Base-by-base conservation (phyloP, 2,329 filamentous ascomycete genomes). In the Aureobasidium musti region DNA sequence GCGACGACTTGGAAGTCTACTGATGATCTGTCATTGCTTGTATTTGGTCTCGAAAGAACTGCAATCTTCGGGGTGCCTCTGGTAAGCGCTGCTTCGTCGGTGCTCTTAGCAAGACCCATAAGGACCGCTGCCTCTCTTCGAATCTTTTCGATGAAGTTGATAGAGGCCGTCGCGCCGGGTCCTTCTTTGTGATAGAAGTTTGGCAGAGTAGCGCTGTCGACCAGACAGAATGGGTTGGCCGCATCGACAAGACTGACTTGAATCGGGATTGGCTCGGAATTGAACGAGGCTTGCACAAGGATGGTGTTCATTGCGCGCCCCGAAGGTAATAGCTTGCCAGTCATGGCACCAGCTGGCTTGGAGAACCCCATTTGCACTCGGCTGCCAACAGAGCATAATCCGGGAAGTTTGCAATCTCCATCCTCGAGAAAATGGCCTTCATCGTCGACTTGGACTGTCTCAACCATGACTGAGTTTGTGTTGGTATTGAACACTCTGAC, bases 41-140 rank as follows among this genome's bases (percentile, higher is more conserved):
- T 33, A 28, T 69, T 49, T 30, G 73, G 66, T 41, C 61, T 33
- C n/a, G 67, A 67, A 11, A 72, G 57, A n/a, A 71, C 43, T 26
- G 70, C 71, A 11, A 72, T 70, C 64, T 71, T 72, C 5, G 71
- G 71, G 19, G 70, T 72, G 5, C 70, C 71, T 66, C 70, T 66
- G 14, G 68, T 70, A 43, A 65, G 65, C 14, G 68, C 71, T 13
- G 74, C 74, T 23, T 70, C 70, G 6, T 67, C 64, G 5, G 66
- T 39, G 45, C 63, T 65, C 19, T 43, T 64, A 4, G 70, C 69
- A 23, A 72, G 61, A 13, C 70, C 69, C 70, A 72, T 72, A 17
- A 63, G 23, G 3, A 72, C 65, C 13, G 70, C 71, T 39, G 67
- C 70, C 43, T 69, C 59, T 45, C 69, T 59, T 26, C 71, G 66